Conservation (phyloP, 495 filamentous ascomycete genomes). For the Astrocystis sublimbata region DNA sequence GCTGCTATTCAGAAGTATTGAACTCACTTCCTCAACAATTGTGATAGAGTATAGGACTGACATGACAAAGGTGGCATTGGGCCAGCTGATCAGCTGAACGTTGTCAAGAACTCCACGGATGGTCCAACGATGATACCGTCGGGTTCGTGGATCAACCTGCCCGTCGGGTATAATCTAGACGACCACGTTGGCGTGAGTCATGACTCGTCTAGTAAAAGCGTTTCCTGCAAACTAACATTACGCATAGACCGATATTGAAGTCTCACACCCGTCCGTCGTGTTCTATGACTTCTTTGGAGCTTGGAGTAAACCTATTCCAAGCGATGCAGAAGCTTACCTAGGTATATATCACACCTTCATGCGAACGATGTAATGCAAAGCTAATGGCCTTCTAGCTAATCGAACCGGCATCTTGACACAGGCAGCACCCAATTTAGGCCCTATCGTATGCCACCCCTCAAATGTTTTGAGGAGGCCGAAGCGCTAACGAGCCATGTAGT, state of each 20-base stretch:
- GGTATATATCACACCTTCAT: conserved; percentile 5
- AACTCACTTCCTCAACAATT: not conserved
- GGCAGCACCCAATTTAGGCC: conserved; percentile 58
- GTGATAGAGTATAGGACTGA: not conserved
- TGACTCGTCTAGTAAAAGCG: not conserved
- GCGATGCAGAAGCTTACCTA: conserved; percentile 28
- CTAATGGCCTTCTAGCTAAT: conserved; percentile 37
- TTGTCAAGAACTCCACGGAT: conserved; percentile 48
- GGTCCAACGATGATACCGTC: conserved; percentile 44
- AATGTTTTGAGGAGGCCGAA: not conserved
- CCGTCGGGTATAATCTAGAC: conserved; percentile 63
- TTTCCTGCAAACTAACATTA: not conserved
- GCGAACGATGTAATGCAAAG: conserved; percentile 18
- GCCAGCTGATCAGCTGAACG: conserved; percentile 49
- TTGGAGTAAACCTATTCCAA: conserved; percentile 35
- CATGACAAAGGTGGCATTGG: conserved; percentile 52
- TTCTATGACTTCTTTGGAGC: conserved; percentile 60
- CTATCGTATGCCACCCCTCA: conserved; percentile 38
- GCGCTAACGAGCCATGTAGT: conserved; percentile 18
- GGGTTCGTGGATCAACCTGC: conserved; percentile 61
- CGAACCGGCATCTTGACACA: conserved; percentile 59
- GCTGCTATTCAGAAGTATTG: conserved; percentile 48
- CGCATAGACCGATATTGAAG: conserved; percentile 51
- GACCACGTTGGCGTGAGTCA: conserved; percentile 57
- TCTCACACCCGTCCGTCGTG: conserved; percentile 54